Base-by-base conservation (phyloP, 345 rosid species). In the Arabis hirsuta region DNA sequence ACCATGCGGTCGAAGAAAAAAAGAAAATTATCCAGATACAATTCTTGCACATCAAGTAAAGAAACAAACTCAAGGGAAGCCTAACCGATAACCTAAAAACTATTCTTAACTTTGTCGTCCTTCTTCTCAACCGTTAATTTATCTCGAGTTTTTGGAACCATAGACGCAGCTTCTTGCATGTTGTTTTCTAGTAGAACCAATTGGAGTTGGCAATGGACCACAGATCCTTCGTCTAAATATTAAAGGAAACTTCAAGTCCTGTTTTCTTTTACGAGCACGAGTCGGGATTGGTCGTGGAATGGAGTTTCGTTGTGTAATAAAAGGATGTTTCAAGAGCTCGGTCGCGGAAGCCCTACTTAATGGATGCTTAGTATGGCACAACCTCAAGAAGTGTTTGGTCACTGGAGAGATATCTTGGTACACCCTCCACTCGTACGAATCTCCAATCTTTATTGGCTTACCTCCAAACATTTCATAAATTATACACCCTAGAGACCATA, bases 401-500 rank as follows among this genome's bases (percentile, higher is more conserved):
- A 41, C 68, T 0, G 45, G 67, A 41, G 68, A 61, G 7, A 60
- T 16, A 9, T 12, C 6, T 8, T 43, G 14, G 8, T 1, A 0
- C 10, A 61, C 6, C 2, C 3, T 6, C 75, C 68, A 71, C n/a
- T 19, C 54, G 45, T 12, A 71, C 6, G 9, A 12, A 0, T 19
- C 52, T 12, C 38, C 34, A 3, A 9, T 0, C 5, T 29, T 3
- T 1, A 24, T 2, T 8, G 61, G 12, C 56, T 27, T 39, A 50
- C 32, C 42, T 20, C 63, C 76, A 54, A 62, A 63, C 70, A 72
- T 72, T 55, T 72, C 70, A 63, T 0, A 45, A 26, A 72, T 63
- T 19, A 72, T 27, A 55, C 70, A 54, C 11, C 76, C 76, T 44
- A 72, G 20, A 10, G 76, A 64, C 55, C 55, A 72, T 32, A 72